Evolutionary conservation across 345 rosid genomes (phyloP).

Genomic region (Syzygium oleosum): DNA sequence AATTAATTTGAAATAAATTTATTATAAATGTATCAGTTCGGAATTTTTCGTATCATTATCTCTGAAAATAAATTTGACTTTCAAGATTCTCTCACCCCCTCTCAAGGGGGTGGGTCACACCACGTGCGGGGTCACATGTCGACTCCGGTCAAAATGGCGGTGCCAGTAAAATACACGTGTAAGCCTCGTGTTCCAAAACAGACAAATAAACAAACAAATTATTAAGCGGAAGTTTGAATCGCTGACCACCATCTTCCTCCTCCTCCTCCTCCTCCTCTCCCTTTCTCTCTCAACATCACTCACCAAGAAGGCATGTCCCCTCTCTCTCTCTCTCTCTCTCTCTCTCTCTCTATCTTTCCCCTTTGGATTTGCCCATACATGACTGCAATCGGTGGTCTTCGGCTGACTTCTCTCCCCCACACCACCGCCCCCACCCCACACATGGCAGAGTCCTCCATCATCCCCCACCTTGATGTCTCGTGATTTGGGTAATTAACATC

Average conservation of each 20-base stretch:
- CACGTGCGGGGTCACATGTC: slow-evolving; percentile 49
- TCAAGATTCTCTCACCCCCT: not conserved
- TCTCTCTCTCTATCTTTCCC: not conserved
- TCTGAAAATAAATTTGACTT: too few relatives aligned
- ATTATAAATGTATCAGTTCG: fast-evolving
- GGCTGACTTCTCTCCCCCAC: slow-evolving; percentile 30
- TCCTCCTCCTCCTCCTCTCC: not conserved
- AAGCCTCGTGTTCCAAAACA: slow-evolving; percentile 16
- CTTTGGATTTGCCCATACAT: not conserved
- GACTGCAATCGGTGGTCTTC: slow-evolving; percentile 18
- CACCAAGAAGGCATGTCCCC: not conserved
- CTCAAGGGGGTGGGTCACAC: slow-evolving; percentile 5
- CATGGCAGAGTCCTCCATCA: not conserved
- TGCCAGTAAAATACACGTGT: slow-evolving; percentile 57
- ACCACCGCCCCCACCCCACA: not conserved
- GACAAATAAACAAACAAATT: not conserved
- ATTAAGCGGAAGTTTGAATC: not conserved
- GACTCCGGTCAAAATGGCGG: slow-evolving; percentile 82
- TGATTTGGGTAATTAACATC: not conserved
- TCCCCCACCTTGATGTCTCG: not conserved
- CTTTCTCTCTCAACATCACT: not conserved
- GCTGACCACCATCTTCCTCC: not conserved
- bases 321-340: not conserved
- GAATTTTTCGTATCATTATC: too few relatives aligned
- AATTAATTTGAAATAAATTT: too few relatives aligned